Evolutionary conservation across 257 asterid genomes (phyloP).

Genomic region (Nicotiana sylvestris): DNA sequence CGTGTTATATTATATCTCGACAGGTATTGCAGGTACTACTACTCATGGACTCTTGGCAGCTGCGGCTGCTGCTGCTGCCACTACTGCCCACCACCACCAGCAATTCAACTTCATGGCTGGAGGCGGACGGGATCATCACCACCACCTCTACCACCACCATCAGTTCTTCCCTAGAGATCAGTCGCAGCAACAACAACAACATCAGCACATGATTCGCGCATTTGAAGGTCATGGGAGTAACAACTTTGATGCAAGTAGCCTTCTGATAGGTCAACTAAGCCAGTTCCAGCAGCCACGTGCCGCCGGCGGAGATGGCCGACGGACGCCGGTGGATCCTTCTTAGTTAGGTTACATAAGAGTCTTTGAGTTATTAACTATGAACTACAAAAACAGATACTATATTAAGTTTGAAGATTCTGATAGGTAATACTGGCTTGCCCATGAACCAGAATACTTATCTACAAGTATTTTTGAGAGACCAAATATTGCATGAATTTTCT

Average conservation of each 20-base stretch:
- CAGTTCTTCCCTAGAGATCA: slow-evolving; percentile 40
- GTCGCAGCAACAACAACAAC: slow-evolving; percentile 29
- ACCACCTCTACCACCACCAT: slow-evolving; percentile 25
- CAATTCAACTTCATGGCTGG: slow-evolving; percentile 29
- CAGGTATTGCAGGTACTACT: slow-evolving; percentile 16
- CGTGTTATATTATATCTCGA: neutral
- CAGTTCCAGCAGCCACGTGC: slow-evolving; percentile 72
- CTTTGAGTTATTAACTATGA: neutral
- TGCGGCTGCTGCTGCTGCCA: slow-evolving; percentile 21
- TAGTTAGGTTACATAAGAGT: slow-evolving; percentile 23
- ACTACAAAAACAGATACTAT: neutral
- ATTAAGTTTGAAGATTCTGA: neutral
- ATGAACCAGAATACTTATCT: neutral
- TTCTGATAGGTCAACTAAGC: slow-evolving; percentile 58
- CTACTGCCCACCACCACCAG: slow-evolving; percentile 23
- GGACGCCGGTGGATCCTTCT: slow-evolving; percentile 83
- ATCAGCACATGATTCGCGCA: slow-evolving; percentile 26
- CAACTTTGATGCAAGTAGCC: slow-evolving; percentile 64
- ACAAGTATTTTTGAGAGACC: neutral
- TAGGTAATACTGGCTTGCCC: neutral
- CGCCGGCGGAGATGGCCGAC: slow-evolving; percentile 69
- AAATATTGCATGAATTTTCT: neutral
- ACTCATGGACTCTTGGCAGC: slow-evolving; percentile 38
- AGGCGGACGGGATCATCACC: slow-evolving; percentile 20
- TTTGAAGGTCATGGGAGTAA: slow-evolving; percentile 29